Evolutionary conservation across 257 asterid species (phyloP), one percentile per base, ranked within the genome.

Genomic region (Lantana camara): DNA sequence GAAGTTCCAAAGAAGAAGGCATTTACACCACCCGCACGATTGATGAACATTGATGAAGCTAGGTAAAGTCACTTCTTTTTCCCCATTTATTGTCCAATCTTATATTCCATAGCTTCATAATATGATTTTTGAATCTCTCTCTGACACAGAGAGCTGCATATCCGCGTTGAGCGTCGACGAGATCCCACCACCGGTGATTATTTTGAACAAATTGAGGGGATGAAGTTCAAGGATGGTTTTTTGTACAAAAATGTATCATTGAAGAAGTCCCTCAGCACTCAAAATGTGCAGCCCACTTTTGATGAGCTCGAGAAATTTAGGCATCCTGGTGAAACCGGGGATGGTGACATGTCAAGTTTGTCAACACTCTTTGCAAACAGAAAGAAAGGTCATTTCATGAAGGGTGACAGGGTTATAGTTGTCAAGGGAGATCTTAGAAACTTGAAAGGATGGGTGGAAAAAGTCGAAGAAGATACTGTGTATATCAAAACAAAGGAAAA

Each of bases 251-350:
- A 83, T 16, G 90, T 83, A 40, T 78, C 99, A n/a, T 69, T 84
- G 85, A 94, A 85, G 85, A 94, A 85, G 82, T 94, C 99, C 5
- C 83, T 94, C 73, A 86, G 95, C 75, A 83, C 89, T 44, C 83
- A 71, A 75, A 85, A 82, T 63, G 83, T 86, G 47, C 97, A 94
- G 46, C 97, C 99, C 44, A 82, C 93, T 54, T 86, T 94, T 71
- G 99, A 94, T 72, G 99, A 94, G 76, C 95, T 94, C 14, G 95
- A 94, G 88, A 90, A 94, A 75, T 94, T 94, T 74, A 81, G 96
- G 69, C 95, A 84, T 12, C 85, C 96, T 63, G 77, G 79, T 66
- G 93, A 88, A 73, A 63, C 77, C 27, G 99, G 96, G 65, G 96
- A 88, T 70, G 89, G 93, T 41, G 95, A 94, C 73, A 72, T 79